Conservation (phyloP, 2,329 filamentous ascomycete genomes). For the Aspergillus sp. region DNA sequence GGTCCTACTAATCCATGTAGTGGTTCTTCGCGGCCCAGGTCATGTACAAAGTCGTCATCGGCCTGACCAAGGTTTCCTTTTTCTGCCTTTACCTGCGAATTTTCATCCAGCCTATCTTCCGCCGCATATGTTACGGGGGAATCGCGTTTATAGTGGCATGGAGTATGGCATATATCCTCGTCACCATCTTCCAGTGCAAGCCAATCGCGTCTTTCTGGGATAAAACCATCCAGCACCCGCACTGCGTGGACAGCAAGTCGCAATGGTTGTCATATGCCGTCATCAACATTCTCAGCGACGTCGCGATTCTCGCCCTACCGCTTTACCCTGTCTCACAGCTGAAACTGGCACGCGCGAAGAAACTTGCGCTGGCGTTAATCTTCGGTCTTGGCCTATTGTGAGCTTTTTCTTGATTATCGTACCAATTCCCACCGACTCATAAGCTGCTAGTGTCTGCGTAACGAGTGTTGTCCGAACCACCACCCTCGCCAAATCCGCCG, state of each 20-base stretch:
- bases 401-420: background rate
- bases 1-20: background rate
- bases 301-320: conserved; percentile 23
- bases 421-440: too few relatives aligned
- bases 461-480: conserved; percentile 9
- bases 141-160: conserved; percentile 15
- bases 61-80: conserved; percentile 55
- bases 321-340: conserved; percentile 21
- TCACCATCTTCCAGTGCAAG: conserved; percentile 24
- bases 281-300: conserved; percentile 27
- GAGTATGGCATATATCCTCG: conserved; percentile 18
- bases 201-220: conserved; percentile 25
- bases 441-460: conserved; percentile 6
- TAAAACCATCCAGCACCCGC: conserved; percentile 18
- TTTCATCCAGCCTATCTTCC: conserved; percentile 48
- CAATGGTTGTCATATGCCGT: conserved; percentile 23
- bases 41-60: conserved; percentile 57
- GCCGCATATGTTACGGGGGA: conserved; percentile 40
- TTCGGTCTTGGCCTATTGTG: conserved; percentile 26
- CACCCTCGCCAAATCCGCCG: conserved; percentile 5
- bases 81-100: conserved; percentile 57
- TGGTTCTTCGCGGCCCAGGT: conserved; percentile 54
- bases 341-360: conserved; percentile 18
- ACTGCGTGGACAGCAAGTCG: conserved; percentile 18
- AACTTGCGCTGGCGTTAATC: conserved; percentile 18